Percentiles rank a stretch among this genome's conserved stretches.
Evolutionary conservation across 176 grass and related monocot genomes (phyloP).

Genomic region (Ensete ventricosum): DNA sequence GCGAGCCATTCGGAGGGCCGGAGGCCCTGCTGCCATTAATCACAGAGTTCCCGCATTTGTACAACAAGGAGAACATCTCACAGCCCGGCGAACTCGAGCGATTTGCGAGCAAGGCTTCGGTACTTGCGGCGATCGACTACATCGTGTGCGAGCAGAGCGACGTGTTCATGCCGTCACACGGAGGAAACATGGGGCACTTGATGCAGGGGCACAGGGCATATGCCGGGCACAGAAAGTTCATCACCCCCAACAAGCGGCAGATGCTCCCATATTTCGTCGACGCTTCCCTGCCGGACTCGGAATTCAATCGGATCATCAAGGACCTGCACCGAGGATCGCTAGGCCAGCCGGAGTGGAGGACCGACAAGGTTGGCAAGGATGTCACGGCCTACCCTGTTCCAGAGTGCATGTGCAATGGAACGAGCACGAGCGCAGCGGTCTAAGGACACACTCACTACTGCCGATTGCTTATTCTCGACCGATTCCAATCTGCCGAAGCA

Average conservation of each 20-base stretch:
- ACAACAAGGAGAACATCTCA: constrained; percentile 3
- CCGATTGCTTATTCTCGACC: too few species aligned
- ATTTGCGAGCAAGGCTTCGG: constrained; percentile 1
- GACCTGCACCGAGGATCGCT: background rate
- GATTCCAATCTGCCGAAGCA: too few species aligned
- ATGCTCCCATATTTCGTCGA: background rate
- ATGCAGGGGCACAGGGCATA: constrained; percentile 15
- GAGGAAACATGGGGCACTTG: constrained; percentile 16
- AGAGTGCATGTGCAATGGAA: constrained; percentile 19
- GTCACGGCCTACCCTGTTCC: constrained; percentile 13
- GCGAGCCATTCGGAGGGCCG: constrained; percentile 6
- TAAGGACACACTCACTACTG: background rate
- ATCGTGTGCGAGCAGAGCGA: constrained; percentile 13
- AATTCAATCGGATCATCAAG: constrained; percentile 2
- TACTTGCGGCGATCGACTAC: constrained; percentile 14
- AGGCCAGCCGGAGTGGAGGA: constrained; percentile 5
- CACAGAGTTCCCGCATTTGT: constrained; percentile 2
- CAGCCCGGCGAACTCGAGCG: background rate
- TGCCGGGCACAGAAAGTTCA: constrained; percentile 9
- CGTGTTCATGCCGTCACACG: constrained; percentile 19
- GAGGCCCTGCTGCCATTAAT: constrained; percentile 1
- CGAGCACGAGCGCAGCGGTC: background rate
- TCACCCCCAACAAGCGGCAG: constrained; percentile 16
- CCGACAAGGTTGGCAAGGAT: constrained; percentile 7
- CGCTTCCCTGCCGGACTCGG: background rate